Percentiles rank a stretch among this genome's conserved stretches.
These are phyloP conservation scores for Telfairia occidentalis DNA, from an alignment of 331 rosid species.

Conservation along the genomic window DNA sequence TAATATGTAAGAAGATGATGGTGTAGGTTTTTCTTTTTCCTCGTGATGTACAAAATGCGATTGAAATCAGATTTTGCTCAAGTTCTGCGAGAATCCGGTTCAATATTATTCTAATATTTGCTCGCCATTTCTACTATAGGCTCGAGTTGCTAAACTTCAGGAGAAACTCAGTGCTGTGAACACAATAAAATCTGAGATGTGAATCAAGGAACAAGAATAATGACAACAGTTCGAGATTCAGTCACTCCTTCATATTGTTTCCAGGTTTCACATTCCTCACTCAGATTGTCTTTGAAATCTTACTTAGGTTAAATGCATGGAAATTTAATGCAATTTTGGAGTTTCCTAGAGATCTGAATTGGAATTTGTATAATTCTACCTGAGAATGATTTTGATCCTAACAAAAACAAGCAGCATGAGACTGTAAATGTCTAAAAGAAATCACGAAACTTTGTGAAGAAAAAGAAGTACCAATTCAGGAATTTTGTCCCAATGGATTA, in stretches of 20 bases:
- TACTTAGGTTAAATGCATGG: not conserved
- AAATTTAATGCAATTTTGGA: not conserved
- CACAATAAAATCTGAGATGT: conserved; percentile 22
- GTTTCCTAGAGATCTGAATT: not conserved
- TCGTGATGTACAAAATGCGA: not conserved
- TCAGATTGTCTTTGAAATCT: not conserved
- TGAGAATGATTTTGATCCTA: not conserved
- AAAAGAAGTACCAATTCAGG: not conserved
- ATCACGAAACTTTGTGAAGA: not conserved
- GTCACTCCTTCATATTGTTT: not conserved
- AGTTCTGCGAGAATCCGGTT: not conserved
- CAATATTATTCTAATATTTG: not conserved
- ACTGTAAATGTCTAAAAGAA: not conserved
- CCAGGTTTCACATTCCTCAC: conserved; percentile 17
- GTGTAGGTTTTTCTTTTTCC: not conserved
- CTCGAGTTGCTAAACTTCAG: conserved; percentile 48
- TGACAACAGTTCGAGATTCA: conserved; percentile 7
- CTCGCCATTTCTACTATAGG: conserved; percentile 25
- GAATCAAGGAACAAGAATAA: conserved; percentile 13
- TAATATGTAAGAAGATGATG: not conserved
- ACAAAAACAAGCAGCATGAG: not conserved
- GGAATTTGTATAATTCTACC: not conserved
- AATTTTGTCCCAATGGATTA: not conserved
- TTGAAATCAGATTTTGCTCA: not conserved
- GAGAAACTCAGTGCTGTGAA: conserved; percentile 38